phyloP scores from a whole-genome alignment of 768 basidiomycete genomes.

The Russula earlei region DNA sequence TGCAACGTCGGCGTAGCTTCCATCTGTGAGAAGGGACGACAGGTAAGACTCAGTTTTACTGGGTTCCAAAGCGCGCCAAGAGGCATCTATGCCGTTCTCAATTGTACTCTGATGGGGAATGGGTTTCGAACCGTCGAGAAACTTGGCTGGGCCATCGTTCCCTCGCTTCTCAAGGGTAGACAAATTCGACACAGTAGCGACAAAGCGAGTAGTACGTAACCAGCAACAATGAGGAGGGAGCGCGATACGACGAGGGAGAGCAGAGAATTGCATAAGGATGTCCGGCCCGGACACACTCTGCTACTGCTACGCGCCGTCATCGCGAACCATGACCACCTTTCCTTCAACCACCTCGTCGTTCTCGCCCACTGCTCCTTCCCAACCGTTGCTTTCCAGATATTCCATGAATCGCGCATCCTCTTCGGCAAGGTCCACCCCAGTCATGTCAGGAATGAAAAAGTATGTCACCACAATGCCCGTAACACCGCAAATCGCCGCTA shows the following conservation, averaged over 20 bases:
- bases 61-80: conserved; percentile 28
- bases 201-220: neutral
- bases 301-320: too few species aligned
- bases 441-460: conserved; percentile 61
- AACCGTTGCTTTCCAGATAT: conserved; percentile 54
- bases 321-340: too few species aligned
- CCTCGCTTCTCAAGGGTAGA: neutral
- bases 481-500: conserved; percentile 59
- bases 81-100: neutral
- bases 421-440: conserved; percentile 53
- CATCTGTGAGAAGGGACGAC: conserved; percentile 38
- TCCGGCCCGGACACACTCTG: neutral
- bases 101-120: neutral
- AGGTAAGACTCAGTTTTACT: conserved; percentile 49
- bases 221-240: neutral
- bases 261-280: neutral
- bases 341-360: conserved; percentile 29
- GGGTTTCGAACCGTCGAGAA: neutral
- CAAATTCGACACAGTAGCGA: neutral
- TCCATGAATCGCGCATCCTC: conserved; percentile 55
- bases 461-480: conserved; percentile 55
- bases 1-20: conserved; percentile 41
- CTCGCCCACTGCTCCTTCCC: conserved; percentile 56
- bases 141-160: neutral
- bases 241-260: conserved; percentile 9